Evolutionary conservation across 805 yeast species (phyloP).

Genomic region (Metschnikowia arizonensis): DNA sequence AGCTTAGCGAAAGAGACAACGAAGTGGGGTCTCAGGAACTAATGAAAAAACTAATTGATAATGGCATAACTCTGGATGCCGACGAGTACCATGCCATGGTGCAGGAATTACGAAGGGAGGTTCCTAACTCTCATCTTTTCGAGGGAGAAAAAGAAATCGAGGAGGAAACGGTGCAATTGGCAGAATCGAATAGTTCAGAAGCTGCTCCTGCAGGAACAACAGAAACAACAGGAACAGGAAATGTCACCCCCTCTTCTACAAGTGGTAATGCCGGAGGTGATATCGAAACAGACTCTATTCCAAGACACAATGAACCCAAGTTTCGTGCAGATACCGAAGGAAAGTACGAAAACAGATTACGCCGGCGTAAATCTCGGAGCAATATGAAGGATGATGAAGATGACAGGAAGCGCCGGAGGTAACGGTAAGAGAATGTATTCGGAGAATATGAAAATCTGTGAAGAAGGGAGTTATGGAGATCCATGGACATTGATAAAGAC

Average conservation of each 20-base stretch:
- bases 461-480: too few species aligned
- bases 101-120: constrained; percentile 30
- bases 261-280: background rate
- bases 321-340: constrained; percentile 13
- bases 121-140: constrained; percentile 34
- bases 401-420: constrained; percentile 1
- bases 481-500: too few species aligned
- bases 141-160: constrained; percentile 34
- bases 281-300: background rate
- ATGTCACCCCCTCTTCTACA: too few species aligned
- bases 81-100: constrained; percentile 29
- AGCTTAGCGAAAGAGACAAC: background rate
- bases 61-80: constrained; percentile 30
- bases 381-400: constrained; percentile 7
- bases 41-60: constrained; percentile 34
- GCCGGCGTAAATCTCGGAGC: constrained; percentile 17
- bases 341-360: constrained; percentile 18
- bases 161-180: background rate
- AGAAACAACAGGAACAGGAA: too few species aligned
- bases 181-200: background rate
- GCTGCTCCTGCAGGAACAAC: too few species aligned
- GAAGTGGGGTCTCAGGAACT: constrained; percentile 20
- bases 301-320: background rate
- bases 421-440: too few species aligned
- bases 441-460: too few species aligned